Base-by-base conservation (phyloP, 345 rosid species). In the Populus ilicifolia region DNA sequence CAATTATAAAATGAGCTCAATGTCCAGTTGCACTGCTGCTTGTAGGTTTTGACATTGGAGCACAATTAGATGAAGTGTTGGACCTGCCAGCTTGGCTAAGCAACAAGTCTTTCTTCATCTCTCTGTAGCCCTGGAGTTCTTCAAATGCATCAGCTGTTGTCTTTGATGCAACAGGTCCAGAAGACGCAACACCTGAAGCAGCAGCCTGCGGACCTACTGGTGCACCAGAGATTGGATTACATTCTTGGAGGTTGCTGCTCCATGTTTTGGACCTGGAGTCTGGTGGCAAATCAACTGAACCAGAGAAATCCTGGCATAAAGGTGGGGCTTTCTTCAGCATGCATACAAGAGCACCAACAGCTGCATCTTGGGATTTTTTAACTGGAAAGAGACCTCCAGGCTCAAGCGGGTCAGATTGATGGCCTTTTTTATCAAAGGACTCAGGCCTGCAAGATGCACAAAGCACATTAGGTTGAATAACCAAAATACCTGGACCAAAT, bases 261-360 rank as follows among this genome's bases (percentile, higher is more conserved):
- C 83, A 67, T 7, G 61, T 44, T 77, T 89, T 87, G 36, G 85
- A 73, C 77, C 75, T 74, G 16, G 80, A 56, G 67, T 85, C 76
- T 66, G 82, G 87, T 4, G 86, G 69, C 39, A 85, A 76, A 73
- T 80, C 81, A 41, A 68, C 59, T 12, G 83, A 78, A 27, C 74
- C 48, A n/a, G 87, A 81, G 62, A 65, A 52, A 50, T 89, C 97
- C 83, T 90, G 94, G 39, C 84, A 84, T 23, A 96, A 94, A 59
- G 98, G 97, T 14, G 89, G 92, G 43, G 98, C 98, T 89, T 91
- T 92, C 86, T 90, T 85, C 87, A 96, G 86, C 97, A 96, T 86
- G 6, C 39, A 69, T 67, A 96, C 98, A 65, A 93, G 90, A 46
- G 90, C 94, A 84, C 99, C 97, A 73, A 96, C 96, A 48, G 91